These are phyloP conservation scores for Nothophoma quercina DNA, from an alignment of 2,329 filamentous ascomycete genomes.

Conservation along the genomic window DNA sequence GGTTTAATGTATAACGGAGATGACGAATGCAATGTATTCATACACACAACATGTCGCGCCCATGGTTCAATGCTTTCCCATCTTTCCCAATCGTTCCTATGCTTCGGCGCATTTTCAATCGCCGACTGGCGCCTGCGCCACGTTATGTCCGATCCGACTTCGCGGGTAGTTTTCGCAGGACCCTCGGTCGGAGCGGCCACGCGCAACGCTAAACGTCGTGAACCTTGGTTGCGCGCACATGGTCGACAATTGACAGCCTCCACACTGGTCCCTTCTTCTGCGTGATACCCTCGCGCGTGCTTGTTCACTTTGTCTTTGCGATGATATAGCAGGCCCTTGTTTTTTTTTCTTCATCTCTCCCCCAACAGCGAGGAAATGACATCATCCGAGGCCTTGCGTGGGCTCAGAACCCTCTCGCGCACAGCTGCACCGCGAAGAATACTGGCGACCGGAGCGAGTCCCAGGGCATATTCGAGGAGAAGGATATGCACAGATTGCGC, in stretches of 20 bases:
- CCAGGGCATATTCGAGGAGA: slow-evolving; percentile 17
- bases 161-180: no score
- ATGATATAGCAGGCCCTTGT: slow-evolving; percentile 21
- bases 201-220: slow-evolving; percentile 17
- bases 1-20: slow-evolving; percentile 13
- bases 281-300: slow-evolving; percentile 9
- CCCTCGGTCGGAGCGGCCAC: slow-evolving; percentile 22
- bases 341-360: background rate
- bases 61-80: background rate
- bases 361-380: slow-evolving; percentile 37
- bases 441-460: slow-evolving; percentile 2
- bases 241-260: slow-evolving; percentile 14
- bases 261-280: background rate
- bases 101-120: slow-evolving; percentile 13
- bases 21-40: background rate
- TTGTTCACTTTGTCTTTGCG: background rate
- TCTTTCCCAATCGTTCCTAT: no score
- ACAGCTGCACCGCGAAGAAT: slow-evolving; percentile 26
- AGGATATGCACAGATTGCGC: slow-evolving; percentile 41
- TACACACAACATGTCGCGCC: background rate
- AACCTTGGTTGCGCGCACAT: slow-evolving; percentile 10
- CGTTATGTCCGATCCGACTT: slow-evolving; percentile 13
- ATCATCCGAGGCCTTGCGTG: slow-evolving; percentile 44
- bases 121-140: slow-evolving; percentile 8
- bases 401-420: slow-evolving; percentile 39